A percentile compares a stretch with the other conserved stretches of the same genome.
phyloP scores from a whole-genome alignment of 805 yeast genomes.

The Schwanniomyces pseudopolymorphus region DNA sequence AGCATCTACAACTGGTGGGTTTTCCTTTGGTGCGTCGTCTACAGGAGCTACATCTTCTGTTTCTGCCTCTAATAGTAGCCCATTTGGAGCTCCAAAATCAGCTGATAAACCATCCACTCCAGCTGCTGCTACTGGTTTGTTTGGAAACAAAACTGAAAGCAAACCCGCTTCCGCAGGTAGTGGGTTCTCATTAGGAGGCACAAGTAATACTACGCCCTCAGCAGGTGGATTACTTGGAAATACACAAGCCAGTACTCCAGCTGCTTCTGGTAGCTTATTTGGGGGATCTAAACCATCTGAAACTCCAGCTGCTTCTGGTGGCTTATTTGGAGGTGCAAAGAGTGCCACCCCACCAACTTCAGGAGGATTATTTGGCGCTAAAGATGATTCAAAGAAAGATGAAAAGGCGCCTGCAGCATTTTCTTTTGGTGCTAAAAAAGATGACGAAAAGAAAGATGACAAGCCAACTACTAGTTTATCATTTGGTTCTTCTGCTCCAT shows the following conservation, averaged over 20 bases:
- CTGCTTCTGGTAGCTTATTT: slow-evolving; percentile 18
- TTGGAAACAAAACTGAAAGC: slow-evolving; percentile 10
- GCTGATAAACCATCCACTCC: slow-evolving; percentile 1
- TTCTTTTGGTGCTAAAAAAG: slow-evolving; percentile 4
- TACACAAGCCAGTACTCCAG: background rate
- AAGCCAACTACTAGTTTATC: slow-evolving; percentile 2
- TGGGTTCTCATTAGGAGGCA: slow-evolving; percentile 5
- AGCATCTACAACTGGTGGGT: background rate
- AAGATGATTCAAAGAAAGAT: slow-evolving; percentile 5
- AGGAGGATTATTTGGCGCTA: slow-evolving; percentile 8
- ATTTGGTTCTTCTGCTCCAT: background rate
- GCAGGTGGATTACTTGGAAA: background rate
- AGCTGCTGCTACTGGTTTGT: slow-evolving; percentile 9
- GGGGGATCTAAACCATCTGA: slow-evolving; percentile 6
- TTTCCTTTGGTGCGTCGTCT: slow-evolving; percentile 6
- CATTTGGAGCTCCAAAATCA: background rate
- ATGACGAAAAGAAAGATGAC: slow-evolving; percentile 10
- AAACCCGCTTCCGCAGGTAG: background rate
- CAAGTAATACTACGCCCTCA: background rate
- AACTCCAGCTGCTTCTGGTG: slow-evolving; percentile 10
- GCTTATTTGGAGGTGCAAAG: slow-evolving; percentile 15
- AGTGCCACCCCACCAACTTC: slow-evolving; percentile 13
- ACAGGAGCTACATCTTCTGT: background rate
- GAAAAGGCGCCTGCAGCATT: slow-evolving; percentile 10
- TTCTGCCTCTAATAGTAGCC: background rate